phyloP scores from a whole-genome alignment of 1,284 basidiomycete genomes.

The Microbotryum violaceum region DNA sequence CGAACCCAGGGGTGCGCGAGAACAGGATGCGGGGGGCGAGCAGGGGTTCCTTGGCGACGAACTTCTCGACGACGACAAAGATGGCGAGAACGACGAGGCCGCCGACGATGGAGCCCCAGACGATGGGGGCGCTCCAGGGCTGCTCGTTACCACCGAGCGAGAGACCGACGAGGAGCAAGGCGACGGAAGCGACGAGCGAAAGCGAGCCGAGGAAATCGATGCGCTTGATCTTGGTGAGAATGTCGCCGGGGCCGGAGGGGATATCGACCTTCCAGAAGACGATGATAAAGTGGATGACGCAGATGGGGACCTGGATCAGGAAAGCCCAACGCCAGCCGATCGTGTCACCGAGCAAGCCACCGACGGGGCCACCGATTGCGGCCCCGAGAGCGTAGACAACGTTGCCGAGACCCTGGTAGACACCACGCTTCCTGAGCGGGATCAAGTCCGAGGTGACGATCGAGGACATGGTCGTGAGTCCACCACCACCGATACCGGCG shows the following conservation, averaged over 20 bases:
- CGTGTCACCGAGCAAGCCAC: constrained; percentile 28
- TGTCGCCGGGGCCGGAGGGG: constrained; percentile 40
- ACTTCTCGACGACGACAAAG: constrained; percentile 46
- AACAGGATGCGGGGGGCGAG: constrained; percentile 42
- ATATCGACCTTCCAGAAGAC: constrained; percentile 43
- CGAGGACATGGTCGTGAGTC: constrained; percentile 26
- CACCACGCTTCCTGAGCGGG: constrained; percentile 27
- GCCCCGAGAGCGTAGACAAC: constrained; percentile 38
- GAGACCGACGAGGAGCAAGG: constrained; percentile 39
- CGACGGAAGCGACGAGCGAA: constrained; percentile 40
- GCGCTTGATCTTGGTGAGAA: constrained; percentile 41
- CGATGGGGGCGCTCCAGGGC: constrained; percentile 62
- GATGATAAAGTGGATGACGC: constrained; percentile 40
- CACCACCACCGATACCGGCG: constrained; percentile 34
- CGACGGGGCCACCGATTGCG: constrained; percentile 37
- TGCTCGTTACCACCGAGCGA: constrained; percentile 32
- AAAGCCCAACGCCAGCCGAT: constrained; percentile 37
- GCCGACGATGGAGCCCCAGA: constrained; percentile 58
- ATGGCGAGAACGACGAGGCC: constrained; percentile 54
- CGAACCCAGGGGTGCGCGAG: constrained; percentile 41
- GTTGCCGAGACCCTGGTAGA: constrained; percentile 27
- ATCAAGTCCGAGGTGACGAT: constrained; percentile 31
- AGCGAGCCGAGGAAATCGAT: constrained; percentile 42
- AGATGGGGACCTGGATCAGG: constrained; percentile 41
- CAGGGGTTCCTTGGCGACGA: constrained; percentile 42